Conservation (phyloP, 805 yeast genomes). For the Wickerhamomyces canadensis region DNA sequence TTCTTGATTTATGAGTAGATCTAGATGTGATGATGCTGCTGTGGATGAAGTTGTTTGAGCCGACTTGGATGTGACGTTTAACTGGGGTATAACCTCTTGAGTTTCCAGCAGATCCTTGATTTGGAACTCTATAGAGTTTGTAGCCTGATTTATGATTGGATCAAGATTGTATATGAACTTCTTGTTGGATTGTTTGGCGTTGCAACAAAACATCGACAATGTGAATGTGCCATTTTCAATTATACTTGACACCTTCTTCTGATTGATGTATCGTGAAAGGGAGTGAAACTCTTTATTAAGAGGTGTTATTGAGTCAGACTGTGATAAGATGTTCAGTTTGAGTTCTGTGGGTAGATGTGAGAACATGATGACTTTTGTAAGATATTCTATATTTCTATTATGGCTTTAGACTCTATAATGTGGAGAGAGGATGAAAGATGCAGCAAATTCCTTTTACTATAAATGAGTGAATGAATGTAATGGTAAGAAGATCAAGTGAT, state of each 20-base stretch:
- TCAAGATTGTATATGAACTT: conserved; percentile 5
- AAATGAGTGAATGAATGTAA: too few relatives aligned
- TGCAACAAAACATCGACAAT: conserved; percentile 8
- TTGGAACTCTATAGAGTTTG: neutral
- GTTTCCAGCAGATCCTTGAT: too few relatives aligned
- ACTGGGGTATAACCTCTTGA: conserved; percentile 4
- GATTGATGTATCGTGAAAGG: conserved; percentile 1
- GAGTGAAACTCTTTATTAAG: neutral
- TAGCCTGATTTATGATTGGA: neutral
- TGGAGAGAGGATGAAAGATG: too few relatives aligned
- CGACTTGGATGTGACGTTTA: conserved; percentile 1
- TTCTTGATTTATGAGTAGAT: conserved; percentile 13
- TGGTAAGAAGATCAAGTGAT: too few relatives aligned
- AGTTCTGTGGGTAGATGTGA: conserved; percentile 10
- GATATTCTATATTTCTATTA: too few relatives aligned
- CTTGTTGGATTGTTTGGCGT: conserved; percentile 4
- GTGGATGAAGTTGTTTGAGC: too few relatives aligned
- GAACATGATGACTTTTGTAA: conserved; percentile 3
- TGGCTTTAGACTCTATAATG: too few relatives aligned
- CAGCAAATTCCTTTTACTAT: too few relatives aligned
- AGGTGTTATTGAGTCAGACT: neutral
- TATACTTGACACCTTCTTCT: conserved; percentile 1
- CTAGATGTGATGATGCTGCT: too few relatives aligned
- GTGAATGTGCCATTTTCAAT: neutral
- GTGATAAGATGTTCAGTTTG: conserved; percentile 11